phyloP scores from a whole-genome alignment of 257 asterid species.

The Phtheirospermum japonicum region DNA sequence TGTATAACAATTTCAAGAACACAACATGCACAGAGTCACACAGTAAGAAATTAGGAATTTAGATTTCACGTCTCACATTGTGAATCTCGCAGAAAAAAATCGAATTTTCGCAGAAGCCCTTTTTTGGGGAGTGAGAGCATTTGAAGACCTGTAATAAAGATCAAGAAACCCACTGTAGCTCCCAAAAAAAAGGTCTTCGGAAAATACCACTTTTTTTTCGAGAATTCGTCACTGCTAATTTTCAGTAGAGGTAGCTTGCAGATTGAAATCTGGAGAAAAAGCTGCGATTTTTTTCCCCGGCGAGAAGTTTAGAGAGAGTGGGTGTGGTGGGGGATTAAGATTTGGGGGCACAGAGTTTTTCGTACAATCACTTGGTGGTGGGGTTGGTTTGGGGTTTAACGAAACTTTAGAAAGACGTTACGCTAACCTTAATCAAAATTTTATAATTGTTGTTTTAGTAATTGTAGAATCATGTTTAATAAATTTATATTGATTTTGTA shows the following conservation, averaged over 20 bases:
- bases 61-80: constrained; percentile 55
- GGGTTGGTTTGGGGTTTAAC: constrained; percentile 49
- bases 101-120: constrained; percentile 41
- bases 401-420: constrained; percentile 53
- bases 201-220: constrained; percentile 41
- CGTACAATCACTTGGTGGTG: constrained; percentile 19
- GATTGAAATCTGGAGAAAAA: constrained; percentile 24
- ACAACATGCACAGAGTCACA: constrained; percentile 10
- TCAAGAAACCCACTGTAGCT: constrained; percentile 56
- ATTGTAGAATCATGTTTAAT: constrained; percentile 24
- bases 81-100: constrained; percentile 27
- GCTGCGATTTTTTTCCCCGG: constrained; percentile 34
- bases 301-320: constrained; percentile 32
- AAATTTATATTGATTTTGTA: too few relatives aligned
- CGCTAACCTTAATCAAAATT: constrained; percentile 35
- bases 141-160: constrained; percentile 28
- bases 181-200: constrained; percentile 34
- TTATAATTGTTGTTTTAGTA: neutral
- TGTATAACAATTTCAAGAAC: constrained; percentile 29
- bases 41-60: neutral
- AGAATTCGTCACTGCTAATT: constrained; percentile 19
- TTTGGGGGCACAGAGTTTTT: constrained; percentile 45
- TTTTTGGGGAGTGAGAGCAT: constrained; percentile 24
- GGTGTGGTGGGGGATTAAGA: constrained; percentile 26
- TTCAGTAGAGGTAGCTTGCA: constrained; percentile 26